Base-by-base conservation (phyloP, 345 rosid genomes). In the Eucalyptus cladocalyx region DNA sequence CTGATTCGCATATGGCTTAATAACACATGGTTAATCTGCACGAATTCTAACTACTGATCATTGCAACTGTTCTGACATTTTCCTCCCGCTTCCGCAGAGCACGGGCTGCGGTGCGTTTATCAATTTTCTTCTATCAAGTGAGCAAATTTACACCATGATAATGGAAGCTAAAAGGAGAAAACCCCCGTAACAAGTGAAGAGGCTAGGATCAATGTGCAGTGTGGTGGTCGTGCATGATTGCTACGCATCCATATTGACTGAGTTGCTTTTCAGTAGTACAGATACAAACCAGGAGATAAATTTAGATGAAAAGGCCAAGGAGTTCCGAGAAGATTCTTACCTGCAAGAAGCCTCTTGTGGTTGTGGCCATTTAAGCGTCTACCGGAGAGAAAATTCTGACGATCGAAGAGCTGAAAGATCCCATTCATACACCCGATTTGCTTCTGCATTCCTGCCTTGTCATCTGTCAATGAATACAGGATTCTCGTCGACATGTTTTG, bases 351-450 rank as follows among this genome's bases (percentile, higher is more conserved):
- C 80, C 91, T 88, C 90, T 92, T 95, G 49, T 90, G 94, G 92
- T 88, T 92, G 48, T 87, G 91, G 87, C 91, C 88, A 49, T 87
- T 89, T 85, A 91, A 65, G 60, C 94, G 96, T 28, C 95, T 91
- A 92, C 94, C 88, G 8, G 94, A 92, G 21, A 94, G 93, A 91
- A 92, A 95, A 92, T 93, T 97, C 86, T 91, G 94, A 91, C 94
- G 94, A 92, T 95, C 96, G 89, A 97, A 96, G 87, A 96, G 94
- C 56, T 96, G 97, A 88, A 96, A 94, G 88, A 97, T 93, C 62
- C 99, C 98, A 91, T 94, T 93, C 96, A 96, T 96, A 91, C 99
- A 97, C 80, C 99, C 98, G 89, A 97, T 92, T 86, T 96, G 99
- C 93, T 94, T 96, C 76, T 91, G 95, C 91, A 94, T 92, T 92